phyloP scores from a whole-genome alignment of 371 early-diverging fungal species.

The Mortierella sp. region DNA sequence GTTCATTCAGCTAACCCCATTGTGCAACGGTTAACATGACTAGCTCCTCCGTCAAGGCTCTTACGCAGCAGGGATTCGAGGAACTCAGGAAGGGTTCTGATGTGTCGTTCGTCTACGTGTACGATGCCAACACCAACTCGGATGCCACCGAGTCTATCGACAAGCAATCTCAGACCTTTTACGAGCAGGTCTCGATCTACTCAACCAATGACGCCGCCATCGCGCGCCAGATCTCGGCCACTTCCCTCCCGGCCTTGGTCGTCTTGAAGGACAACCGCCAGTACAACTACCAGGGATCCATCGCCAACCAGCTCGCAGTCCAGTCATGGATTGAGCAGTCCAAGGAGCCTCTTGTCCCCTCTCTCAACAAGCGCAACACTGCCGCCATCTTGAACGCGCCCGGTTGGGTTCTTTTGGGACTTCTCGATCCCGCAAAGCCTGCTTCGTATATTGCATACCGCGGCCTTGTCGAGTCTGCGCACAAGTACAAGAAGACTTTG shows the following conservation, averaged over 20 bases:
- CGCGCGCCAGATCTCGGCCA: conserved; percentile 21
- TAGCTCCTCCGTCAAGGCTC: conserved; percentile 36
- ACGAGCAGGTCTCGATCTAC: conserved; percentile 33
- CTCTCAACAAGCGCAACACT: conserved; percentile 22
- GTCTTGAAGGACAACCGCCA: conserved; percentile 52
- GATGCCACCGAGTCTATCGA: conserved; percentile 16
- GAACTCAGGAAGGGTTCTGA: conserved; percentile 13
- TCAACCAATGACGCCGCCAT: conserved; percentile 25
- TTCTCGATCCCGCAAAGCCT: conserved; percentile 33
- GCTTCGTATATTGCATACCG: conserved; percentile 21
- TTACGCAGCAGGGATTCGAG: conserved; percentile 14
- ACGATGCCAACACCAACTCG: conserved; percentile 19
- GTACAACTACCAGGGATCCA: conserved; percentile 28
- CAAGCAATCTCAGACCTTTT: conserved; percentile 46
- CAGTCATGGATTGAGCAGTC: conserved; percentile 38
- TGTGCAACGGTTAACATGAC: not conserved
- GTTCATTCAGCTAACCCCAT: not conserved
- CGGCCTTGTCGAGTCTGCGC: conserved; percentile 38
- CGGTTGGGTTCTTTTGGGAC: conserved; percentile 41
- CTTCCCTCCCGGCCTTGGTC: conserved; percentile 16
- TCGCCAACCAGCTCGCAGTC: conserved; percentile 24
- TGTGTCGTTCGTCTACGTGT: conserved; percentile 31
- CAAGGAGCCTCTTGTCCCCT: conserved; percentile 35
- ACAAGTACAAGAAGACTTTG: conserved; percentile 25
- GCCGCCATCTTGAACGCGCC: conserved; percentile 22